phyloP scores from a whole-genome alignment of 2,329 filamentous ascomycete genomes.

The Nigrospora oryzae region DNA sequence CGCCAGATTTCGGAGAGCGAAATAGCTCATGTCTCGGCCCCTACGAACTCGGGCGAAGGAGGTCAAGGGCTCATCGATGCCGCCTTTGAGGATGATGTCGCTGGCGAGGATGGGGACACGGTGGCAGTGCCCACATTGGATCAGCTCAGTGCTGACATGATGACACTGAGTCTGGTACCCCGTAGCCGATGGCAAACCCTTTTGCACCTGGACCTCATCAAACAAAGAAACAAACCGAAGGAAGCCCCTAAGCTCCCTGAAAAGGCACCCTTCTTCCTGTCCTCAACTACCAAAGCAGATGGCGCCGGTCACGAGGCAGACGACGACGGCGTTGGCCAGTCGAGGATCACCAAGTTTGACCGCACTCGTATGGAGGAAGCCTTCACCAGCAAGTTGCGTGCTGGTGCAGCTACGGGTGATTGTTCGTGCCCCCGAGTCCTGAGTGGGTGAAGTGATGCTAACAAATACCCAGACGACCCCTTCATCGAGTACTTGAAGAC shows the following conservation, averaged over 20 bases:
- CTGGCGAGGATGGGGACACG: constrained; percentile 43
- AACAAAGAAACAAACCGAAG: constrained; percentile 87
- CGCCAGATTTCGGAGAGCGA: constrained; percentile 74
- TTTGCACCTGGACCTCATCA: constrained; percentile 84
- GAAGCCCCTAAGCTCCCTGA: constrained; percentile 87
- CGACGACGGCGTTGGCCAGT: constrained; percentile 26
- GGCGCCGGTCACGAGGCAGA: constrained; percentile 16
- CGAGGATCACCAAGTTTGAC: constrained; percentile 63
- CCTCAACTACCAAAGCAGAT: constrained; percentile 35
- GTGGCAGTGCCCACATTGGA: constrained; percentile 53
- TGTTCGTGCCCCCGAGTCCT: constrained; percentile 34
- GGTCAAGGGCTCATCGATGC: constrained; percentile 68
- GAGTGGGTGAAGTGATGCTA: constrained; percentile 2
- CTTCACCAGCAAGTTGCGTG: constrained; percentile 49
- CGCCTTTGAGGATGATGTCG: constrained; percentile 52
- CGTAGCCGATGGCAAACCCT: constrained; percentile 91
- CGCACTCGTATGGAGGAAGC: constrained; percentile 45
- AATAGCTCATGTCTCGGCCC: constrained; percentile 55
- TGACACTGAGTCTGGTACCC: constrained; percentile 83
- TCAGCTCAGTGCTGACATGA: constrained; percentile 73
- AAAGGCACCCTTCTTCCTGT: constrained; percentile 92
- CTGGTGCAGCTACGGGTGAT: constrained; percentile 44
- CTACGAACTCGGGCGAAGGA: constrained; percentile 76
- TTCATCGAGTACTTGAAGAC: constrained; percentile 75
- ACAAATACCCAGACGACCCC: constrained; percentile 37